These are phyloP conservation scores for Trypanosoma melophagium DNA, from an alignment of 208 protist species.

Conservation along the genomic window DNA sequence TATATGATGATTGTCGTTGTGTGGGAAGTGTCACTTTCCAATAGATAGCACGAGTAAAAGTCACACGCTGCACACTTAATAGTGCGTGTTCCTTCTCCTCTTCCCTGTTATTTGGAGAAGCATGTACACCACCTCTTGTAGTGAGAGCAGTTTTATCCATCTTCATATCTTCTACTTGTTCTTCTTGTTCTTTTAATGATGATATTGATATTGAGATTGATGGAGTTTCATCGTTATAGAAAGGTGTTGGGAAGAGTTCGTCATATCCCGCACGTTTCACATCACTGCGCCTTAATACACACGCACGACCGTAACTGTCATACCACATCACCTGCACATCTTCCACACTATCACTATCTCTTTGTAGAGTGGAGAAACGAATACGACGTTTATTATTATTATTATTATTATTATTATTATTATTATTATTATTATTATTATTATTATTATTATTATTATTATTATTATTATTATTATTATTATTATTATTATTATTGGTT, in stretches of 20 bases:
- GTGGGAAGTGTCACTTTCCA: slow-evolving; percentile 60
- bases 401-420: neutral
- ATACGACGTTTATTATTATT: neutral
- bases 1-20: neutral
- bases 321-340: slow-evolving; percentile 28
- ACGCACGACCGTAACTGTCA: slow-evolving; percentile 28
- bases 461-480: neutral
- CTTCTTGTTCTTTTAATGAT: slow-evolving; percentile 7
- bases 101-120: neutral
- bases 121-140: neutral
- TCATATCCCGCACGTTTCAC: slow-evolving; percentile 35
- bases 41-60: slow-evolving; percentile 48
- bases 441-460: neutral
- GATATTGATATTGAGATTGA: too few relatives aligned
- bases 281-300: slow-evolving; percentile 28
- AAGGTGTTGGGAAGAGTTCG: slow-evolving; percentile 43
- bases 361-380: neutral
- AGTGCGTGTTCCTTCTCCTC: slow-evolving; percentile 18
- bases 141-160: neutral
- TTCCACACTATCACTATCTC: neutral
- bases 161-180: neutral
- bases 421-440: neutral
- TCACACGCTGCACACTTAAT: slow-evolving; percentile 48
- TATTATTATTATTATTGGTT: neutral
- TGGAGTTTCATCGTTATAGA: too few relatives aligned